Percentiles rank a stretch among this genome's conserved stretches.
phyloP scores from a whole-genome alignment of 129 eudicot genomes.

The Artemisia tridentata region DNA sequence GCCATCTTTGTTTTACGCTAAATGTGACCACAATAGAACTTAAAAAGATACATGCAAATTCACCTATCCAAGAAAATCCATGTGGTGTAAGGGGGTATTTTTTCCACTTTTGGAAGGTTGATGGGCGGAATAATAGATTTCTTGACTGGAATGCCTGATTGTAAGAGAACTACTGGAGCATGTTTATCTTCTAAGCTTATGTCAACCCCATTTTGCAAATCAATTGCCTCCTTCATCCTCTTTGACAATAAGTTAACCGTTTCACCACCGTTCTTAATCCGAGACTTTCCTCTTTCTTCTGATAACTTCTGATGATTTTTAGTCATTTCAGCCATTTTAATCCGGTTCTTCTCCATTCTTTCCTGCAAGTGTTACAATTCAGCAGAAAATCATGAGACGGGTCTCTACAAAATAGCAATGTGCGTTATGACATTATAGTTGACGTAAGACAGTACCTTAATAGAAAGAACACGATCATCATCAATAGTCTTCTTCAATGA shows the following conservation, averaged over 20 bases:
- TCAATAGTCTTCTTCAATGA: conserved; percentile 48
- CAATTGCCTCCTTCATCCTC: conserved; percentile 59
- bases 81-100: conserved; percentile 59
- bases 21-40: background rate
- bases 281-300: conserved; percentile 44
- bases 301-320: conserved; percentile 34
- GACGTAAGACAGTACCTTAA: conserved; percentile 47
- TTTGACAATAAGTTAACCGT: conserved; percentile 39
- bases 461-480: conserved; percentile 40
- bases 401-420: background rate
- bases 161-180: conserved; percentile 61
- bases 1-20: background rate
- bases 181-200: conserved; percentile 45
- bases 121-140: conserved; percentile 59
- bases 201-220: conserved; percentile 49
- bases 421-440: conserved; percentile 1
- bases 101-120: conserved; percentile 47
- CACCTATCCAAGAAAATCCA: conserved; percentile 75
- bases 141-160: conserved; percentile 51
- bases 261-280: conserved; percentile 19
- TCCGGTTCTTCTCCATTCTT: conserved; percentile 46
- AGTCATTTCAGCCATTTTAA: conserved; percentile 41
- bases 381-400: conserved; percentile 11
- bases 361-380: conserved; percentile 29
- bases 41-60: background rate